Percentiles rank a stretch among this genome's conserved stretches.
These are phyloP conservation scores for Globisporangium cystogenes DNA, from an alignment of 352 stramenopile genomes.

Conservation along the genomic window DNA sequence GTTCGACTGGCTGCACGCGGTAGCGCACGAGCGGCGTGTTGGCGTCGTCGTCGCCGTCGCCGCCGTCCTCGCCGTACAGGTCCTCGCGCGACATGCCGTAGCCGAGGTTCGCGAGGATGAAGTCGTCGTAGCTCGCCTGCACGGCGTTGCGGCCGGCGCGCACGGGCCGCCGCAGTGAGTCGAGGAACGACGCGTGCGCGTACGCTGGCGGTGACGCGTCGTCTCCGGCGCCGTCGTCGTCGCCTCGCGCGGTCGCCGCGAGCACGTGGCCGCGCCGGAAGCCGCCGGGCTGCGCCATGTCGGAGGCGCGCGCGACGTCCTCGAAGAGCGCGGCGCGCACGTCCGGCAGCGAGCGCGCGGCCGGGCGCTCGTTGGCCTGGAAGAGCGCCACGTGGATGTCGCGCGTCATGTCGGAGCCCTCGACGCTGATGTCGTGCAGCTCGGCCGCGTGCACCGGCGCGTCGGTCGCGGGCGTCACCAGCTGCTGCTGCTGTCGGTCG, in stretches of 20 bases:
- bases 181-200: conserved; percentile 44
- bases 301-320: conserved; percentile 49
- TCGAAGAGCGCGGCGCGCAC: conserved; percentile 52
- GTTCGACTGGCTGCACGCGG: conserved; percentile 12
- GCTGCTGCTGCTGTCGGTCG: background rate
- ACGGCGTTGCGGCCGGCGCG: conserved; percentile 19
- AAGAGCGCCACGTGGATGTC: conserved; percentile 66
- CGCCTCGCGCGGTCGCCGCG: conserved; percentile 19
- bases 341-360: conserved; percentile 43
- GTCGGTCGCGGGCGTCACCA: background rate
- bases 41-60: conserved; percentile 17
- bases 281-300: conserved; percentile 43
- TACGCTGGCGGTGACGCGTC: conserved; percentile 18
- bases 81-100: conserved; percentile 36
- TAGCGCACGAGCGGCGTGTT: conserved; percentile 32
- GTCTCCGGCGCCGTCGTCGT: conserved; percentile 18
- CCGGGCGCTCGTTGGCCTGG: conserved; percentile 35
- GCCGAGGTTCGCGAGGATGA: conserved; percentile 42
- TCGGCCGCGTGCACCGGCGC: conserved; percentile 16
- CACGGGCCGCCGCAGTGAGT: conserved; percentile 18
- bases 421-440: conserved; percentile 45
- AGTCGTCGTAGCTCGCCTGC: conserved; percentile 44
- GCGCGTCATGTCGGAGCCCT: conserved; percentile 62
- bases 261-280: conserved; percentile 57
- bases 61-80: conserved; percentile 22